Base-by-base conservation (phyloP, 371 early-diverging fungal species). In the Mortierella sp. region DNA sequence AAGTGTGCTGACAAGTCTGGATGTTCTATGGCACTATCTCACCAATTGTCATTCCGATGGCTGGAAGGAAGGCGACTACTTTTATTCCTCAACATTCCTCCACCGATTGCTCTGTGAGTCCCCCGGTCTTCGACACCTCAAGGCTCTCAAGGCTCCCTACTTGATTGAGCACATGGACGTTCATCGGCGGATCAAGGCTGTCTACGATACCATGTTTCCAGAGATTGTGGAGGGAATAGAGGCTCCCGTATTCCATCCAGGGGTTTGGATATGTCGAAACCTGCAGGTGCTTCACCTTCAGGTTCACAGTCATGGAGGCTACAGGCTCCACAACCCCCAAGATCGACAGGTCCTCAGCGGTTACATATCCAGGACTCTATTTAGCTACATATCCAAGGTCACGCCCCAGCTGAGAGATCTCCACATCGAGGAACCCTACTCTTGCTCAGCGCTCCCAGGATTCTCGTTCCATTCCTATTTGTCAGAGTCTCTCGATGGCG, bases 1-100 rank as follows among this genome's bases (percentile, higher is more conserved):
- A 9, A 58, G 8, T 3, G 58, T 58, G 8, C 9, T 58, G 22
- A 58, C 58, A 6, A 58, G 19, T 8, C 58, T 58, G 1, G 34
- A 58, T 29, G 16, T 58, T 34, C 58, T 58, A 34, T 34, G 58
- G 34, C 31, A 58, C 22, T 9, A 34, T 10, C 58, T 58, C 14
- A 7, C 34, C 19, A 16, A 2, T 8, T 58, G 58, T 58, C 58
- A 58, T 14, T 31, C 58, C 16, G 58, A 58, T 58, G 58, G 58
- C 29, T 58, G 58, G 58, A 58, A 58, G 22, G 58, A 58, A 34
- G 58, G 58, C 6, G 58, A 58, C 8, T 22, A 58, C 58, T 58
- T 55, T 34, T 58, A 58, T 19, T 58, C 58, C 19, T 58, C 58
- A 8, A 58, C 58, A 58, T 9, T 37, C 22, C 31, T 58, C 31